These are phyloP conservation scores for Amylostereum chailletii DNA, from an alignment of 1,284 basidiomycete genomes.

Conservation along the genomic window DNA sequence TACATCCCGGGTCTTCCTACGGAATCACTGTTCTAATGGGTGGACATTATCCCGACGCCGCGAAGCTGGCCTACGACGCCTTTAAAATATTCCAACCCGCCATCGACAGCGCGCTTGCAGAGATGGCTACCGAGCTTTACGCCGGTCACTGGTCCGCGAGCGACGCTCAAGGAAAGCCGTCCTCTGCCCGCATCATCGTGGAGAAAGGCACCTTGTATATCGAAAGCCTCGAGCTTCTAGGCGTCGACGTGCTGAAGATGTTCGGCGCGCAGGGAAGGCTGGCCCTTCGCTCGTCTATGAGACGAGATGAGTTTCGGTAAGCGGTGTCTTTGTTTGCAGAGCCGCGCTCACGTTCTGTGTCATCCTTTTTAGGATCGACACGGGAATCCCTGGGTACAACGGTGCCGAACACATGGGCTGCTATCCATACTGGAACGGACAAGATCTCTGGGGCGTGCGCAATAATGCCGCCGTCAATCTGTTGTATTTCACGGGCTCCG, in stretches of 20 bases:
- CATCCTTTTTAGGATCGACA: slow-evolving; percentile 10
- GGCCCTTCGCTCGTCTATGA: slow-evolving; percentile 27
- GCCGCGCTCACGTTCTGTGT: neutral
- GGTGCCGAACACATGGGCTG: slow-evolving; percentile 34
- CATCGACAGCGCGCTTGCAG: slow-evolving; percentile 26
- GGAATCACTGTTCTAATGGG: slow-evolving; percentile 38
- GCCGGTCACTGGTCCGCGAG: slow-evolving; percentile 25
- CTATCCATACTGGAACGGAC: slow-evolving; percentile 17
- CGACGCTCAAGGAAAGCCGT: slow-evolving; percentile 8
- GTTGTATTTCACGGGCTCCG: slow-evolving; percentile 14
- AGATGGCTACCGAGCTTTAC: slow-evolving; percentile 22
- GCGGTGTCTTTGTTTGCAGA: neutral
- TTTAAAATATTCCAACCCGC: slow-evolving; percentile 31
- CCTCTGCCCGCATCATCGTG: slow-evolving; percentile 20
- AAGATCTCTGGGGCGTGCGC: slow-evolving; percentile 15
- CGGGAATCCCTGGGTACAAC: slow-evolving; percentile 29
- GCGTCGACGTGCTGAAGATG: slow-evolving; percentile 24
- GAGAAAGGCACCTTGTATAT: slow-evolving; percentile 27
- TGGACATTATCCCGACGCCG: slow-evolving; percentile 29
- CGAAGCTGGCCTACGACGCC: slow-evolving; percentile 26
- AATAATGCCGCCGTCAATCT: slow-evolving; percentile 15
- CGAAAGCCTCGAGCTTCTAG: slow-evolving; percentile 22
- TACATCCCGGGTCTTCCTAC: slow-evolving; percentile 37
- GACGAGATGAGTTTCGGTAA: slow-evolving; percentile 31
- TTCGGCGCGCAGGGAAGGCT: slow-evolving; percentile 19